Evolutionary conservation across 768 basidiomycete genomes (phyloP).

Genomic region (button mushroom (Agaricus bisporus)): DNA sequence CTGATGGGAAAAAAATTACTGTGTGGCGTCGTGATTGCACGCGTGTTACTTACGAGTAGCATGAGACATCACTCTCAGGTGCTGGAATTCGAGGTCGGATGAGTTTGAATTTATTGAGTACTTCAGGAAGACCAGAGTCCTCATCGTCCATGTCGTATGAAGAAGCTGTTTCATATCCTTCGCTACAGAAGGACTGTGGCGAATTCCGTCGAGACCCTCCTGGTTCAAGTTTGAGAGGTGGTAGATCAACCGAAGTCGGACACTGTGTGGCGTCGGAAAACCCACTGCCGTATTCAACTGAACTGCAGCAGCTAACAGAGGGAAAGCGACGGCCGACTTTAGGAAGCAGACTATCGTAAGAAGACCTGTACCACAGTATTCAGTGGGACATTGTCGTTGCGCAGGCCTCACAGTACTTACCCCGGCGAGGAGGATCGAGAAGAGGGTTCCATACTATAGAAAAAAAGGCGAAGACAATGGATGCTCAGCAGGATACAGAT

Average conservation of each 20-base stretch:
- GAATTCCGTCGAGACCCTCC: background rate
- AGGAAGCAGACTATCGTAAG: background rate
- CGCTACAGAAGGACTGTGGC: background rate
- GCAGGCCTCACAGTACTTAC: background rate
- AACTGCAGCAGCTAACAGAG: background rate
- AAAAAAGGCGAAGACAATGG: background rate
- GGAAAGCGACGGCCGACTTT: background rate
- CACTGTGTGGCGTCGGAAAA: background rate
- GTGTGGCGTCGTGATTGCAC: background rate
- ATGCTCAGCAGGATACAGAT: background rate
- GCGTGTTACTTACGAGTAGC: background rate
- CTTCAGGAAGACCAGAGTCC: background rate
- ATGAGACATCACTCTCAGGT: background rate
- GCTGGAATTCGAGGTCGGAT: background rate
- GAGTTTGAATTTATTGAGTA: constrained; percentile 6
- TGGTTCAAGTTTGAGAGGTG: background rate
- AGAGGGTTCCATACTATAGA: background rate
- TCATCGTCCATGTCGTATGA: background rate
- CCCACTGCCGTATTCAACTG: background rate
- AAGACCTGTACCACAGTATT: background rate
- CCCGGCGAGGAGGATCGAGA: constrained; percentile 1
- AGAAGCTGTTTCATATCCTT: background rate
- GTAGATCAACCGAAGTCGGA: background rate
- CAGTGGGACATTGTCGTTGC: background rate
- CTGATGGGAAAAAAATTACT: background rate